A percentile compares a stretch with the other conserved stretches of the same genome.
These are phyloP conservation scores for Dactylellina haptotyla DNA, from an alignment of 2,329 filamentous ascomycete genomes.

Conservation along the genomic window DNA sequence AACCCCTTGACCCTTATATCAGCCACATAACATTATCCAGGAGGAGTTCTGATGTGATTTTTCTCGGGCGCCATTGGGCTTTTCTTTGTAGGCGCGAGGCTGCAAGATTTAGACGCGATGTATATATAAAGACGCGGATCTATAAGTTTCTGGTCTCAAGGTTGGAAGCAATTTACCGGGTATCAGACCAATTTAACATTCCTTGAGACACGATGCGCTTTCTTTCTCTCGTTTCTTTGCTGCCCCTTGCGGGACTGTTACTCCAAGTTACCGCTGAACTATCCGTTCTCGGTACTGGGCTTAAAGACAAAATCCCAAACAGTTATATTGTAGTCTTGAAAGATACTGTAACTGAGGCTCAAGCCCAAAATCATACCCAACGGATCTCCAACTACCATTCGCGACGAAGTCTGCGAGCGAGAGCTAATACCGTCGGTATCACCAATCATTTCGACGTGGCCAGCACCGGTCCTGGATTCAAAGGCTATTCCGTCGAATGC, in stretches of 20 bases:
- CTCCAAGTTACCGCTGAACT: slow-evolving; percentile 16
- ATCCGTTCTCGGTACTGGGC: slow-evolving; percentile 6
- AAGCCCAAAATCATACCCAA: slow-evolving; percentile 20
- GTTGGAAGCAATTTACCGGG: too few relatives aligned
- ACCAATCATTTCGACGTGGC: slow-evolving; percentile 2
- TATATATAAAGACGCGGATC: too few relatives aligned
- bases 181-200: too few relatives aligned
- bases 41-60: too few relatives aligned
- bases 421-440: slow-evolving; percentile 18
- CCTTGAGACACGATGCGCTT: slow-evolving; percentile 4
- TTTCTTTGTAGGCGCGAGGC: too few relatives aligned
- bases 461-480: slow-evolving; percentile 10
- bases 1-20: too few relatives aligned
- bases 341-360: slow-evolving; percentile 59
- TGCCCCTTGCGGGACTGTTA: slow-evolving; percentile 18
- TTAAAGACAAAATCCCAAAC: slow-evolving; percentile 65
- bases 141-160: too few relatives aligned
- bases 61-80: too few relatives aligned
- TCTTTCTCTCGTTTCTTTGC: slow-evolving; percentile 8
- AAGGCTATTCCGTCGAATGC: slow-evolving; percentile 20
- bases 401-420: not conserved
- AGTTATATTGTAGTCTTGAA: slow-evolving; percentile 75
- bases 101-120: too few relatives aligned
- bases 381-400: slow-evolving; percentile 7
- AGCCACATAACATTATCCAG: too few relatives aligned